Evolutionary conservation across 805 yeast species (phyloP), one percentile per base, ranked within the genome.

Genomic region (Ogataea pilisensis): DNA sequence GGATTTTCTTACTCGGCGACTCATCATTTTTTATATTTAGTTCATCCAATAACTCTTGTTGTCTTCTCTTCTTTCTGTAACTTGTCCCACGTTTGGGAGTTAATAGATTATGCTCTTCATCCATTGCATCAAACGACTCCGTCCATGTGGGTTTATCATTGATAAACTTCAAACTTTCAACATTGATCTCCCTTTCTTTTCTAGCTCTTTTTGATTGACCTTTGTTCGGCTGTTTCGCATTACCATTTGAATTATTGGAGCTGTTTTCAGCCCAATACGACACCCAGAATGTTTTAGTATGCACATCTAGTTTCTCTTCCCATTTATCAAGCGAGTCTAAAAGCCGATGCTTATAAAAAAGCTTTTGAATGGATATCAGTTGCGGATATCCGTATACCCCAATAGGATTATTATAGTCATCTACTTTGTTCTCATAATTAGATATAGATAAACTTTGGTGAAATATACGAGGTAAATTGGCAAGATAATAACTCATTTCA

Each of bases 351-450:
- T 73, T 75, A 54, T 70, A 78, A 52, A 64, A 76, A 42, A 74
- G 73, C 31, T 66, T 75, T 49, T 78, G 85, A 9, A 73, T 56
- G 1, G 75, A 56, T 29, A 65, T 61, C 13, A 79, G 41, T 45
- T 80, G 85, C 0, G 85, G 82, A 7, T 78, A 82, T 1, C 85
- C 85, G 60, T 72, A 78, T 0, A 77, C 69, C 0, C 73, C 63
- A 7, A 70, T 51, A 14, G 81, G 78, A 2, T 77, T 78, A 3
- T 79, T 78, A 55, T 66, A 74, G 0, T 73, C 66, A 7, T 73
- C 63, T 2, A 66, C 43, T 29, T 64, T 58, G 4, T 47, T 48
- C 16, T 50, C 55, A 16, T 62, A 53, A 9, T 61, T 59, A 0
- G 79, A 77, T 19, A 71, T 69, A 1, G 78, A 73, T 53, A 69